Percentiles rank a stretch among this genome's conserved stretches.
These are phyloP conservation scores for Fraxinus pennsylvanica DNA, from an alignment of 257 asterid species.

Conservation along the genomic window DNA sequence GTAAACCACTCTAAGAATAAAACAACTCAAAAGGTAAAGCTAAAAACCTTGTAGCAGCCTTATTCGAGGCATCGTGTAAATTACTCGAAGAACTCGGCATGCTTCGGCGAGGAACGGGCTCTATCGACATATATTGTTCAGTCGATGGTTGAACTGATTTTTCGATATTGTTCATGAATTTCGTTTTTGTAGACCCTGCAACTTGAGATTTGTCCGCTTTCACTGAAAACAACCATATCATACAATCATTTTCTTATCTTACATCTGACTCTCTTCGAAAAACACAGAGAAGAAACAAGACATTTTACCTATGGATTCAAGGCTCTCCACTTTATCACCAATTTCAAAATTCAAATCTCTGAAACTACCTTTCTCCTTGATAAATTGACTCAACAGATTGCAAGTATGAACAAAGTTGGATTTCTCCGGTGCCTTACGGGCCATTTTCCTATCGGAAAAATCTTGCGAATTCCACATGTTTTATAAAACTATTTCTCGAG, in stretches of 20 bases:
- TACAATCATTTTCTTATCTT: not conserved
- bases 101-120: not conserved
- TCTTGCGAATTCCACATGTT: constrained; percentile 13
- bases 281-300: not conserved
- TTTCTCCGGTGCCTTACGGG: not conserved
- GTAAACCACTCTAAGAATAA: too few species aligned
- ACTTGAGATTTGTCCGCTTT: not conserved
- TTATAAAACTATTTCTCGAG: not conserved
- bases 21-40: too few species aligned
- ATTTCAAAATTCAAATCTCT: constrained; percentile 19
- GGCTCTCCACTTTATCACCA: not conserved
- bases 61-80: not conserved
- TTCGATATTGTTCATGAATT: not conserved
- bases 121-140: not conserved
- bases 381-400: constrained; percentile 19
- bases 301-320: not conserved
- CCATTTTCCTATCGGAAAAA: constrained; percentile 2
- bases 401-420: constrained; percentile 12
- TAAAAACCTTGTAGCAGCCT: too few species aligned
- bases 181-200: too few species aligned
- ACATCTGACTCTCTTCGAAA: not conserved
- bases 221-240: not conserved
- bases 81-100: not conserved
- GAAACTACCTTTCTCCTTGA: constrained; percentile 20
- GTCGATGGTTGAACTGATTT: not conserved